A percentile compares a stretch with the other conserved stretches of the same genome.
phyloP scores from a whole-genome alignment of 2,329 filamentous ascomycete genomes.

The Penicillium sp. region DNA sequence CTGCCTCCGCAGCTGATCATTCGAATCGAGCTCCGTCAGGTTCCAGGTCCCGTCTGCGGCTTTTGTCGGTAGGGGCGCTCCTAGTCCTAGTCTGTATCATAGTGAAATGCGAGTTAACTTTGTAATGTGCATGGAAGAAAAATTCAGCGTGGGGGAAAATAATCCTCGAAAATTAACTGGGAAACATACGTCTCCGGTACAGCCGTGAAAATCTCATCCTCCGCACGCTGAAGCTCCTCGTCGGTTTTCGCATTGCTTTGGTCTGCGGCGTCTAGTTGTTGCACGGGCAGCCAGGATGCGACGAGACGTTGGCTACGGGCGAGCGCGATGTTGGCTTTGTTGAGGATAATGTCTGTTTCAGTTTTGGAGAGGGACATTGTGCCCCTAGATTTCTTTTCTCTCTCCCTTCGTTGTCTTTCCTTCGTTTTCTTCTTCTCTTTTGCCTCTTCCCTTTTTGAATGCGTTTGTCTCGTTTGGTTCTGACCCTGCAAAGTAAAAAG shows the following conservation, averaged over 20 bases:
- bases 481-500: too few relatives aligned
- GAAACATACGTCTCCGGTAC: conserved; percentile 58
- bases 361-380: conserved; percentile 36
- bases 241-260: conserved; percentile 45
- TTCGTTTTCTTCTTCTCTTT: conserved; percentile 7
- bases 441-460: not conserved
- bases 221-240: conserved; percentile 55
- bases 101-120: not conserved
- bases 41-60: conserved; percentile 47
- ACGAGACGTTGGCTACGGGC: conserved; percentile 60
- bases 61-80: conserved; percentile 50
- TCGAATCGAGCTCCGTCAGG: conserved; percentile 45
- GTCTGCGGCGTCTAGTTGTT: conserved; percentile 39
- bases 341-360: conserved; percentile 61
- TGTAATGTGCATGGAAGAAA: not conserved
- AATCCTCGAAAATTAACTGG: not conserved
- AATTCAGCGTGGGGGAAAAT: not conserved
- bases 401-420: not conserved
- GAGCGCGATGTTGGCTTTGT: conserved; percentile 58
- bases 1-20: conserved; percentile 52
- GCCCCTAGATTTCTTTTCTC: not conserved
- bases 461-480: too few relatives aligned
- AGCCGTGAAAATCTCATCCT: conserved; percentile 59
- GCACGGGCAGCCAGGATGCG: conserved; percentile 61
- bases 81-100: conserved; percentile 51